Conservation (phyloP, 2,329 filamentous ascomycete species). For the Dendryphion nanum region DNA sequence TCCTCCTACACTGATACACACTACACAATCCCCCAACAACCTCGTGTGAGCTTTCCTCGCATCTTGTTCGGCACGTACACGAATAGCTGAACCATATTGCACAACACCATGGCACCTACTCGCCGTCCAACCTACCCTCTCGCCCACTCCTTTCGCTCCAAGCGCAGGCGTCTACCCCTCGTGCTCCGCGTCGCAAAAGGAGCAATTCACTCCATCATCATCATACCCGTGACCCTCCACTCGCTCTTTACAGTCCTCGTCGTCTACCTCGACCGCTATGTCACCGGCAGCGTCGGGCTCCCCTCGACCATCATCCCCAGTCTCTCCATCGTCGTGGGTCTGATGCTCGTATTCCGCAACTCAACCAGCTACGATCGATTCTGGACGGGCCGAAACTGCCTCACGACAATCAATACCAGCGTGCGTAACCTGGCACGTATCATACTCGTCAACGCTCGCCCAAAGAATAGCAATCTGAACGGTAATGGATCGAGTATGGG, state of each 20-base stretch:
- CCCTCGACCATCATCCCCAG: conserved; percentile 62
- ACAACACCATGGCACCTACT: conserved; percentile 3
- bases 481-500: conserved; percentile 4
- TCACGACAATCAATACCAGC: conserved; percentile 57
- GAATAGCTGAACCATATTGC: no score
- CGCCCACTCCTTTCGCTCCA: conserved; percentile 45
- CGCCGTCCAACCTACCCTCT: conserved; percentile 46
- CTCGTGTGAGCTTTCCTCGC: no score
- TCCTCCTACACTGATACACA: no score
- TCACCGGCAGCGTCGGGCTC: conserved; percentile 52
- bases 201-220: conserved; percentile 59
- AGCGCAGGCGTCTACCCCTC: conserved; percentile 58
- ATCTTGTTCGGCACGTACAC: no score
- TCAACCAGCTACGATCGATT: conserved; percentile 64
- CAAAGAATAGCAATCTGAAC: neutral
- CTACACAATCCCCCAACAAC: no score
- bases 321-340: conserved; percentile 63
- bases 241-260: conserved; percentile 58
- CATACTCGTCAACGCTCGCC: conserved; percentile 51
- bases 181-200: conserved; percentile 65
- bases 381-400: conserved; percentile 59
- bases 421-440: conserved; percentile 60
- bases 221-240: conserved; percentile 58
- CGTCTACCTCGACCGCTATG: conserved; percentile 56
- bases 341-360: conserved; percentile 68